Percentiles rank a stretch among this genome's conserved stretches.
Evolutionary conservation across 192 early-diverging fungal genomes (phyloP).

Genomic region (Gaertneriomyces sp.): DNA sequence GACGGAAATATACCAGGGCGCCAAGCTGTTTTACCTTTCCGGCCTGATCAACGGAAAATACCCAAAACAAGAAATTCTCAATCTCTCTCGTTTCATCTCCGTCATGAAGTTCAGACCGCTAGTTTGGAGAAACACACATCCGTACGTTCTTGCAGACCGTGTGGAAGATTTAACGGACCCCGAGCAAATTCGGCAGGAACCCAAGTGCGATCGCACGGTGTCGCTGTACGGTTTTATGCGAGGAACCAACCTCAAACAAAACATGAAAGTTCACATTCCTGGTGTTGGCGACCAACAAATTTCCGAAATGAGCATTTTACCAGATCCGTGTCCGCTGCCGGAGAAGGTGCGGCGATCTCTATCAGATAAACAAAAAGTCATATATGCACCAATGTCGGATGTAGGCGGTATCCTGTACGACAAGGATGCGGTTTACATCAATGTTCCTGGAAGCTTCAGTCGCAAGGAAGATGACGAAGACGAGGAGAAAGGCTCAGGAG

Average conservation of each 20-base stretch:
- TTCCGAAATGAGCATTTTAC: constrained; percentile 67
- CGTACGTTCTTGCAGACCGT: constrained; percentile 96
- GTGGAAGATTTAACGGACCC: constrained; percentile 96
- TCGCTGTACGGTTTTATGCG: constrained; percentile 94
- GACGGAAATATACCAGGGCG: constrained; percentile 99
- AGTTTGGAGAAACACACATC: constrained; percentile 94
- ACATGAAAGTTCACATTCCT: constrained; percentile 90
- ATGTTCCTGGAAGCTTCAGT: constrained; percentile 82
- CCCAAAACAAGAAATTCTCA: constrained; percentile 88
- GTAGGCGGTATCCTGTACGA: constrained; percentile 98
- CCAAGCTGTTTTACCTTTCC: constrained; percentile 97
- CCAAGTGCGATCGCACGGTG: constrained; percentile 87
- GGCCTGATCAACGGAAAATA: constrained; percentile 94
- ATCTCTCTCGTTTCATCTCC: constrained; percentile 95
- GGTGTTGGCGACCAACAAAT: constrained; percentile 88
- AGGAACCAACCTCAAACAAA: constrained; percentile 88
- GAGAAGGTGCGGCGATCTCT: constrained; percentile 86
- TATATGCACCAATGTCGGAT: constrained; percentile 98
- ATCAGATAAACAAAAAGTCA: constrained; percentile 91
- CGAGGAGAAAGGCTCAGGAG: constrained; percentile 62
- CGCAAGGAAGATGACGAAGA: constrained; percentile 51
- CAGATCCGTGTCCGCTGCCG: constrained; percentile 96
- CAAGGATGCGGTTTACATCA: constrained; percentile 98
- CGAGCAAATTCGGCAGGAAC: constrained; percentile 69
- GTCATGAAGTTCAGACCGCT: constrained; percentile 97